phyloP scores from a whole-genome alignment of 768 basidiomycete genomes.

The Boletales sp. region DNA sequence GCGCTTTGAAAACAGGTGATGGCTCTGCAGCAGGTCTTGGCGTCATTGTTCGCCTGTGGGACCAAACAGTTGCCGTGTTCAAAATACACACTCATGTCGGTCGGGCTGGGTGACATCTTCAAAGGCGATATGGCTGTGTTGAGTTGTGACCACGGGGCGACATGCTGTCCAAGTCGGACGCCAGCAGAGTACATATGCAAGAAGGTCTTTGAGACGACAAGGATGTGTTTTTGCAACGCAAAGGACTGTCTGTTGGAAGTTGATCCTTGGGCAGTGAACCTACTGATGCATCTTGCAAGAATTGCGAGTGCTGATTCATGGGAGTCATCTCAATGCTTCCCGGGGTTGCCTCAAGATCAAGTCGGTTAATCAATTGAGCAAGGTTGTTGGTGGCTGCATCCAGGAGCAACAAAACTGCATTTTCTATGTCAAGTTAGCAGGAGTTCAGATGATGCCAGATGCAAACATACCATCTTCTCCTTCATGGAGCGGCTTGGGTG shows the following conservation, averaged over 20 bases:
- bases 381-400: constrained; percentile 80
- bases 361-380: constrained; percentile 70
- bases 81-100: constrained; percentile 25
- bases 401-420: constrained; percentile 64
- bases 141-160: constrained; percentile 59
- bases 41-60: constrained; percentile 53
- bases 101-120: constrained; percentile 26
- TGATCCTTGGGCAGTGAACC: constrained; percentile 34
- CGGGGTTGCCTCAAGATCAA: constrained; percentile 81
- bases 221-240: constrained; percentile 39
- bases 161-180: constrained; percentile 47
- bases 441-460: neutral
- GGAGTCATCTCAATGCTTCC: constrained; percentile 49
- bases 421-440: constrained; percentile 14
- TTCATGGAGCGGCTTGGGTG: constrained; percentile 48
- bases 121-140: constrained; percentile 37
- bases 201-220: constrained; percentile 49
- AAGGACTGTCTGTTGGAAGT: constrained; percentile 33
- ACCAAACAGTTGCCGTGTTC: constrained; percentile 19
- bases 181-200: constrained; percentile 29
- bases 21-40: constrained; percentile 59
- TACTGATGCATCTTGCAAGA: constrained; percentile 11
- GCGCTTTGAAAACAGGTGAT: constrained; percentile 54
- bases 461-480: constrained; percentile 41
- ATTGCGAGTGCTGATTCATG: constrained; percentile 26